Evolutionary conservation across 192 early-diverging fungal species (phyloP), one percentile per base, ranked within the genome.

Genomic region (Gorgonomyces haynaldii): DNA sequence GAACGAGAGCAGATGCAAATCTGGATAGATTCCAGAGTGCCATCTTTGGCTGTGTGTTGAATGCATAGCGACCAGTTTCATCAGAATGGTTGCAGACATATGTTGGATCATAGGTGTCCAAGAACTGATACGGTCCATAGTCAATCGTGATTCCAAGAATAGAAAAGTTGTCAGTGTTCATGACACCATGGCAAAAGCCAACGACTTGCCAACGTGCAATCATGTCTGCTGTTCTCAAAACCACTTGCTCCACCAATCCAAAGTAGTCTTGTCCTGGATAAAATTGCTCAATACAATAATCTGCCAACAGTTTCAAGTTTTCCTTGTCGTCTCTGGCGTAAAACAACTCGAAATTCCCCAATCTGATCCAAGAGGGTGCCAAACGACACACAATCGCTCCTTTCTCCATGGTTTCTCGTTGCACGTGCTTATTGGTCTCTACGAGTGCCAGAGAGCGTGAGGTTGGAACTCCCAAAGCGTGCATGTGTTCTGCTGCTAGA

Each of bases 141-240:
- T 95, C 89, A 23, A 91, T 69, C 0, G 91, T 90, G 5, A 87
- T 48, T 4, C 88, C 85, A 17, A 87, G 52, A 1, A 90, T 56
- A 1, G 85, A 88, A 81, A 89, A 84, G 50, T 93, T 93, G 58
- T 93, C 89, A 0, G 88, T 91, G 60, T 91, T 91, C 83, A 91
- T 84, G 1, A 91, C 88, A 24, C 86, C 82, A 21, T 64, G 32
- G 47, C 44, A 39, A 45, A 34, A 42, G 17, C 46, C 87, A 23
- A 81, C 60, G 0, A 72, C 63, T 61, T 89, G 85, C 89, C 85
- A 91, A 16, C 59, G 65, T 4, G 88, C 86, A 15, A 86, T 72
- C 71, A 81, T 85, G 12, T 55, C 38, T 0, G 86, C 85, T 0
- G 87, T 91, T 15, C 62, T 58, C 12, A 57, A 51, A 2, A 75